phyloP scores from a whole-genome alignment of 345 rosid genomes.

The Xanthoceras sorbifolium region DNA sequence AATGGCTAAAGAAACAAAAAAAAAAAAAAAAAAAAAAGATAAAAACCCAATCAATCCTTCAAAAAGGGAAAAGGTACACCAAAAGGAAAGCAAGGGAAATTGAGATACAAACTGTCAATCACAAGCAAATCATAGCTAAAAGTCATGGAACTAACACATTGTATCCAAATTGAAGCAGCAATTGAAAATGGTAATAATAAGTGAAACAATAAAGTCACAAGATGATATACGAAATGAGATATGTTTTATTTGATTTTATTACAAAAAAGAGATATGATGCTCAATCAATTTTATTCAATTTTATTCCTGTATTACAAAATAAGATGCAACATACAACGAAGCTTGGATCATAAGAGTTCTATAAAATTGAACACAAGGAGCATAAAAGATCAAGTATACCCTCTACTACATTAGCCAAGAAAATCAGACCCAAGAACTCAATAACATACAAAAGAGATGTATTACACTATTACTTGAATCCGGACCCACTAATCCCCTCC shows the following conservation, averaged over 20 bases:
- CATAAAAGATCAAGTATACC: background rate
- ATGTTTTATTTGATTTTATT: no score
- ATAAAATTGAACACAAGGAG: background rate
- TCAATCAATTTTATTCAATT: no score
- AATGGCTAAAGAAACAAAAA: no score
- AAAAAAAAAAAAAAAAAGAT: no score
- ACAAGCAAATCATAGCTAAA: background rate
- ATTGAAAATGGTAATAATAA: background rate
- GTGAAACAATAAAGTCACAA: background rate
- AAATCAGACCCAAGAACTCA: background rate
- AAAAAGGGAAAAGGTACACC: background rate
- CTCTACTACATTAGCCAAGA: background rate
- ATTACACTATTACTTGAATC: constrained; percentile 24
- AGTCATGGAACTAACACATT: background rate
- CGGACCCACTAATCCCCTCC: constrained; percentile 15
- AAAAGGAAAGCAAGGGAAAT: background rate
- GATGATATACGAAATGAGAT: background rate
- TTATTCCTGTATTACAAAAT: background rate
- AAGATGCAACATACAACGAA: constrained; percentile 6
- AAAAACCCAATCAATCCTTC: background rate
- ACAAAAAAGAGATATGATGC: no score
- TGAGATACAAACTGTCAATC: background rate
- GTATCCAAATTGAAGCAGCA: background rate
- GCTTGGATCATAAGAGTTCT: background rate
- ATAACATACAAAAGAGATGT: constrained; percentile 5